Conservation (phyloP, 768 basidiomycete species). For the Tricholoma sp. region DNA sequence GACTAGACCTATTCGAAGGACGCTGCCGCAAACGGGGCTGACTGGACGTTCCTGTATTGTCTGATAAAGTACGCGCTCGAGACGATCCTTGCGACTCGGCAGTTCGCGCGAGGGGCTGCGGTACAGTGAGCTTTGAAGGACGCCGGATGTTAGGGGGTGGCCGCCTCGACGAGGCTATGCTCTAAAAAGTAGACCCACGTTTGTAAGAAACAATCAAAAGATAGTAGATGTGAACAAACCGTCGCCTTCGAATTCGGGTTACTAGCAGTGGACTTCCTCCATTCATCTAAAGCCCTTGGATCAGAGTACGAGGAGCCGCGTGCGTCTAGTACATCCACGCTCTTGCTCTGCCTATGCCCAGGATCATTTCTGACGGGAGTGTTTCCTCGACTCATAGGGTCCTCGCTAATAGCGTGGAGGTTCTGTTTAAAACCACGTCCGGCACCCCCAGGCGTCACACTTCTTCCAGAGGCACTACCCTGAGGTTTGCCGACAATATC, state of each 20-base stretch:
- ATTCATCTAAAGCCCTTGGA: conserved; percentile 12
- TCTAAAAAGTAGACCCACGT: conserved; percentile 2
- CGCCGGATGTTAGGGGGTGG: conserved; percentile 5
- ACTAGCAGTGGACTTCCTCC: conserved; percentile 14
- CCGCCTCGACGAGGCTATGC: not conserved
- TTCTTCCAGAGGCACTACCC: conserved; percentile 18
- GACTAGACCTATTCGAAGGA: not conserved
- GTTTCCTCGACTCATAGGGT: conserved; percentile 26
- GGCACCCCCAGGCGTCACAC: conserved; percentile 12
- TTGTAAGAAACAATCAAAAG: not conserved
- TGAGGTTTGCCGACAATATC: conserved; percentile 21
- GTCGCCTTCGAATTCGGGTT: conserved; percentile 4
- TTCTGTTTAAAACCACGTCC: conserved; percentile 20
- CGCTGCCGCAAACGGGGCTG: not conserved
- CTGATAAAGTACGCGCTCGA: not conserved
- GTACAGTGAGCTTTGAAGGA: conserved; percentile 16
- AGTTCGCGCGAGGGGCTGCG: conserved; percentile 11
- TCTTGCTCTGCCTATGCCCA: conserved; percentile 4
- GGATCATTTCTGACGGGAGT: conserved; percentile 13
- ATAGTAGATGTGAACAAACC: conserved; percentile 3
- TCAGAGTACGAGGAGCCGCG: conserved; percentile 9
- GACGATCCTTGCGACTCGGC: not conserved
- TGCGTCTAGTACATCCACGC: not conserved
- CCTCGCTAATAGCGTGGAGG: conserved; percentile 36
- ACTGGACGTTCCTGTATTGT: not conserved